phyloP scores from a whole-genome alignment of 352 stramenopile species.

The Phytophthora constricta region DNA sequence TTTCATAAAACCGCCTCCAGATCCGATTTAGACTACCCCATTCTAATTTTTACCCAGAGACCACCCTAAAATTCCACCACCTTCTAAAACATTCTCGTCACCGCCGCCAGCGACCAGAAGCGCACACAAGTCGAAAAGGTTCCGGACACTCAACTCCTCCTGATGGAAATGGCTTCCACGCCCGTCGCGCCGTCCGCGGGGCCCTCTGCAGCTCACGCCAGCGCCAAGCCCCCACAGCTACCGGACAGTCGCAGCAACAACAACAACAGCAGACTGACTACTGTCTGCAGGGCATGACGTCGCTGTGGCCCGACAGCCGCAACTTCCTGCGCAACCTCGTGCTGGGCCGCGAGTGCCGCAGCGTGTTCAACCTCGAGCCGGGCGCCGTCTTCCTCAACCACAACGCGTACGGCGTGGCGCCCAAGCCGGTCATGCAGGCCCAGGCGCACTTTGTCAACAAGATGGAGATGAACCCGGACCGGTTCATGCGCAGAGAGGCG shows the following conservation, averaged over 20 bases:
- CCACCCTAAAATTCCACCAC: too few relatives aligned
- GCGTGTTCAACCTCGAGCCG: slow-evolving; percentile 83
- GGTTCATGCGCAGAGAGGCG: slow-evolving; percentile 80
- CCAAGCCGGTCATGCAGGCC: slow-evolving; percentile 79
- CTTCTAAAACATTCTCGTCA: background rate
- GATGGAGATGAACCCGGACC: slow-evolving; percentile 88
- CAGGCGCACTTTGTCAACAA: slow-evolving; percentile 88
- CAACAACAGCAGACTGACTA: slow-evolving; percentile 5
- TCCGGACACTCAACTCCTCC: background rate
- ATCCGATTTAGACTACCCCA: too few relatives aligned
- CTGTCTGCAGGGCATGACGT: slow-evolving; percentile 58
- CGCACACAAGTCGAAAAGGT: background rate
- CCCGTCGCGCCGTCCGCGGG: slow-evolving; percentile 16
- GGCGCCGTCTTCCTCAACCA: slow-evolving; percentile 86
- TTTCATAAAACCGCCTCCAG: too few relatives aligned
- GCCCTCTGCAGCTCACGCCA: slow-evolving; percentile 21
- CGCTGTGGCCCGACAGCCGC: slow-evolving; percentile 70
- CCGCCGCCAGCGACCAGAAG: background rate
- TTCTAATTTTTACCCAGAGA: too few relatives aligned
- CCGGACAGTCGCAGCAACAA: slow-evolving; percentile 23
- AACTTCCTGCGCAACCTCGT: slow-evolving; percentile 62
- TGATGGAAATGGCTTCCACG: slow-evolving; percentile 45
- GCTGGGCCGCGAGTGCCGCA: slow-evolving; percentile 73
- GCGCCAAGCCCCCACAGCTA: slow-evolving; percentile 24
- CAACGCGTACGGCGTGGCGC: slow-evolving; percentile 79